These are phyloP conservation scores for Cercophora newfieldiana DNA, from an alignment of 495 filamentous ascomycete genomes.

Conservation along the genomic window DNA sequence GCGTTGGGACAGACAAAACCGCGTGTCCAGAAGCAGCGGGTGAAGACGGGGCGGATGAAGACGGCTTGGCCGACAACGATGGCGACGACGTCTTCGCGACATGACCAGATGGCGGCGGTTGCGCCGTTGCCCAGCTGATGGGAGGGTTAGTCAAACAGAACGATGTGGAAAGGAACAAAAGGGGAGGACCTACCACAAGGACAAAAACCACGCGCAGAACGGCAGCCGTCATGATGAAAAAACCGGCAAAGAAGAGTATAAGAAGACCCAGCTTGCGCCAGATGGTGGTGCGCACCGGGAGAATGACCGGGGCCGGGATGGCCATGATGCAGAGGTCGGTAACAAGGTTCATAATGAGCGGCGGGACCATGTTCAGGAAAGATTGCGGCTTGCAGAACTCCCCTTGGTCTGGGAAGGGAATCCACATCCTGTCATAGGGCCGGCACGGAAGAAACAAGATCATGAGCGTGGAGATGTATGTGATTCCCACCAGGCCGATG, in stretches of 20 bases:
- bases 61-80: constrained; percentile 16
- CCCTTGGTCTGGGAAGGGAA: constrained; percentile 13
- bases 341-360: constrained; percentile 16
- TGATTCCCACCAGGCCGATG: constrained; percentile 8
- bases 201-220: constrained; percentile 15
- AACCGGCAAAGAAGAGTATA: constrained; percentile 12
- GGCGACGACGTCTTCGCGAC: constrained; percentile 15
- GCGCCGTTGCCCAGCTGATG: not conserved
- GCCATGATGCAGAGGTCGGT: constrained; percentile 19
- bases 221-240: constrained; percentile 17
- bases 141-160: not conserved
- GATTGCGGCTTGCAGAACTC: constrained; percentile 15
- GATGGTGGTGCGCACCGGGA: constrained; percentile 14
- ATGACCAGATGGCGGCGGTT: constrained; percentile 18
- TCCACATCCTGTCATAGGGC: constrained; percentile 14
- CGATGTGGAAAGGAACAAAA: not conserved
- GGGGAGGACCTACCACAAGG: constrained; percentile 3
- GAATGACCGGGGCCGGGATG: constrained; percentile 16
- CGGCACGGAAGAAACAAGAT: constrained; percentile 14
- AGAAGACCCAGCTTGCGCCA: constrained; percentile 10
- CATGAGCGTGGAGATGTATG: constrained; percentile 14
- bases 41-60: constrained; percentile 8
- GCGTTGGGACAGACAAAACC: not conserved
- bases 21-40: constrained; percentile 6
- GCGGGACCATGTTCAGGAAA: constrained; percentile 15